phyloP scores from a whole-genome alignment of 352 stramenopile genomes.

The Globisporangium apiculatum region DNA sequence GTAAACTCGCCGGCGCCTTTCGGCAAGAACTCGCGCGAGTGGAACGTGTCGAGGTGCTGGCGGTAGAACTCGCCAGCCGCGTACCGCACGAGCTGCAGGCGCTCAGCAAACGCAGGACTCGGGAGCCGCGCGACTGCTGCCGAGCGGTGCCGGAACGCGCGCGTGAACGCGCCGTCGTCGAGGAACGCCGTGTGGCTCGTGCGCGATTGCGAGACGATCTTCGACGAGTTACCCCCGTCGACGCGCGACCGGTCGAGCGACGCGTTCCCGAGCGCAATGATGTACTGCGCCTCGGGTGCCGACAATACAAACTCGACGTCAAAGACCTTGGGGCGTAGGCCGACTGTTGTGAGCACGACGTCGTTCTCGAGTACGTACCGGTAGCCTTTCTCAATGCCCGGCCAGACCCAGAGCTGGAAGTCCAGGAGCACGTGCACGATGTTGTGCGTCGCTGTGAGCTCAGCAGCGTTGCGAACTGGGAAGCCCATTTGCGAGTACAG shows the following conservation, averaged over 20 bases:
- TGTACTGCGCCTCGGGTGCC: slow-evolving; percentile 41
- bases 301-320: slow-evolving; percentile 68
- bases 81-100: slow-evolving; percentile 75
- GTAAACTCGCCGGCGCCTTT: slow-evolving; percentile 28
- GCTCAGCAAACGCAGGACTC: slow-evolving; percentile 59
- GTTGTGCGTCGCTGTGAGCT: slow-evolving; percentile 39
- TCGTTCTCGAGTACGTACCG: slow-evolving; percentile 66
- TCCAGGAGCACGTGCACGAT: slow-evolving; percentile 76
- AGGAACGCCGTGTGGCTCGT: slow-evolving; percentile 83
- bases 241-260: slow-evolving; percentile 63
- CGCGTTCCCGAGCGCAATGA: slow-evolving; percentile 45
- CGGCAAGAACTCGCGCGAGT: slow-evolving; percentile 62
- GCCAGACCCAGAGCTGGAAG: slow-evolving; percentile 80
- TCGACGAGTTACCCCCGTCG: slow-evolving; percentile 54
- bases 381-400: slow-evolving; percentile 68
- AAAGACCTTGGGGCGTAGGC: slow-evolving; percentile 62
- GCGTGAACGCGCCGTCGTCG: slow-evolving; percentile 52
- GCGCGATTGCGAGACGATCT: slow-evolving; percentile 48
- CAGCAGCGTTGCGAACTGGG: slow-evolving; percentile 37
- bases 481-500: slow-evolving; percentile 67
- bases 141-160: slow-evolving; percentile 62
- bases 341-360: slow-evolving; percentile 63
- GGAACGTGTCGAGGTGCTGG: slow-evolving; percentile 77
- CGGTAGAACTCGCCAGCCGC: slow-evolving; percentile 76
- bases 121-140: slow-evolving; percentile 56